Evolutionary conservation across 257 asterid genomes (phyloP).

Genomic region (Solanum chiquidenum): DNA sequence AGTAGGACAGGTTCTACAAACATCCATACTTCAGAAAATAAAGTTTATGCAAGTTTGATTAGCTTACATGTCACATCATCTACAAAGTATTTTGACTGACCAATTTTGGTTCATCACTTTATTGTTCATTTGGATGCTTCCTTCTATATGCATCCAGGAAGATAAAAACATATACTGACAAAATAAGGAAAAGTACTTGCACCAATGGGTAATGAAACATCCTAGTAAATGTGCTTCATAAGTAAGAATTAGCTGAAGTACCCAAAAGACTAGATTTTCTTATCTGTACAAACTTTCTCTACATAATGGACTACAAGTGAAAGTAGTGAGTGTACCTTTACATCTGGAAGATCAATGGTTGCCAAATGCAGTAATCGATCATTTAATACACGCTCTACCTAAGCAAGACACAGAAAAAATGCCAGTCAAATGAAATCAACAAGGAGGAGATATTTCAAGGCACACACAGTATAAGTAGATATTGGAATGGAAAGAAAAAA

Average conservation of each 20-base stretch:
- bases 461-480: background rate
- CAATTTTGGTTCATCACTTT: background rate
- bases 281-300: background rate
- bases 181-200: background rate
- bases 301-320: background rate
- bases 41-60: background rate
- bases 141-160: background rate
- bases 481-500: background rate
- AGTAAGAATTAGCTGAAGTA: background rate
- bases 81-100: background rate
- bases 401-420: slow-evolving; percentile 12
- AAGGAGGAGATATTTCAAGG: background rate
- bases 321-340: slow-evolving; percentile 52
- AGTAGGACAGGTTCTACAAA: background rate
- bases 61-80: background rate
- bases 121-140: background rate
- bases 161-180: background rate
- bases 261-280: background rate
- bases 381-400: slow-evolving; percentile 71
- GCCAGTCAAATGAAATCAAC: slow-evolving; percentile 8
- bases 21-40: background rate
- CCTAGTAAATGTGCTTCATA: background rate
- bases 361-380: slow-evolving; percentile 60
- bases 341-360: slow-evolving; percentile 72
- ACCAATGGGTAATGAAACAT: background rate